Base-by-base conservation (phyloP, 1,284 basidiomycete species). In the Wallemia hederae region DNA sequence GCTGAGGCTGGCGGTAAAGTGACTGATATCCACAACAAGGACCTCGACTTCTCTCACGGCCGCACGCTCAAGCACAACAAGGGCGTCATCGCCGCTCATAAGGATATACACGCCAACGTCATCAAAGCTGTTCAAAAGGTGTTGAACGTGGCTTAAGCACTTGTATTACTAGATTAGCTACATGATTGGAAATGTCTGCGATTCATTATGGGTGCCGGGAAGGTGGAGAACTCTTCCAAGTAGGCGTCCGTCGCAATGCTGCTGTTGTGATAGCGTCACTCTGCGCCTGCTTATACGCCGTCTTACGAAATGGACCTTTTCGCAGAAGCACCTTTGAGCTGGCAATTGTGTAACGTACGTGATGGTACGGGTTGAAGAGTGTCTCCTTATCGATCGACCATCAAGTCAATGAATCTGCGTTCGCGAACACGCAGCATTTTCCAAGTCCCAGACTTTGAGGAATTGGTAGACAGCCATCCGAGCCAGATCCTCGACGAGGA, bases 1-100 rank as follows among this genome's bases (percentile, higher is more conserved):
- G 78, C 81, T 63, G 92, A 97, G 72, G 84, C 89, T 0, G 91
- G 91, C 1, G 91, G 91, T 0, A 66, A 82, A 17, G 80, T 96
- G 28, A 82, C 81, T 0, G 86, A 97, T 70, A 84, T 85, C 61
- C 74, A 81, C 58, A 91, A 90, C 1, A 67, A 79, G 62, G 75
- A 77, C 0, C 78, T 98, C 29, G 77, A 94, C 69, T 97, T 98
- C 71, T 83, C 85, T 0, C 74, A 83, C 1, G 92, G 92, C 15
- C 74, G 89, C 62, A 90, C 86, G 0, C 73, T 98, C 25, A 82
- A 81, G 7, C 79, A 80, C 65, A 97, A 97, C 71, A 81, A 78
- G 67, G 92, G 92, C 0, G 79, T 98, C 22, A 77, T 98, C 15
- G 91, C 85, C 7, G 73, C 75, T 25, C 80, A 80, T 5, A 79